phyloP scores from a whole-genome alignment of 768 basidiomycete species.

The Suillus variegatus region DNA sequence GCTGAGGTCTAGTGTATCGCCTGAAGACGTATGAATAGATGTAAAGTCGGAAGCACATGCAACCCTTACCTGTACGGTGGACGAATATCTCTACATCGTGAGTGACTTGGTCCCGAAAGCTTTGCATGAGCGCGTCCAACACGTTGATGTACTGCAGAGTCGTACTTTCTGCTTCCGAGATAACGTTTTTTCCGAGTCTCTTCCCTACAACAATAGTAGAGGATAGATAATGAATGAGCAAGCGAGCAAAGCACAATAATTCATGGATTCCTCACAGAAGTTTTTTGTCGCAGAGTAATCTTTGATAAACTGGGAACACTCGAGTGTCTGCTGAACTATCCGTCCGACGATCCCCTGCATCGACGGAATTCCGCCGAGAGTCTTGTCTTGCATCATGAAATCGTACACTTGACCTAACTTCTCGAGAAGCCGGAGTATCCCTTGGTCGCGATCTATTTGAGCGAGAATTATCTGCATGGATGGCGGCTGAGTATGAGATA shows the following conservation, averaged over 20 bases:
- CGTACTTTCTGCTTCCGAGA: background rate
- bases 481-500: no score
- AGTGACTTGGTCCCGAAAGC: background rate
- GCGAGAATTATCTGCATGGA: background rate
- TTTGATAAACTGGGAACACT: slow-evolving; percentile 10
- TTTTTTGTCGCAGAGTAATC: slow-evolving; percentile 8
- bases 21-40: background rate
- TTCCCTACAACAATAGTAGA: background rate
- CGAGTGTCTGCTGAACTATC: slow-evolving; percentile 1
- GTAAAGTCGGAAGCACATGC: background rate
- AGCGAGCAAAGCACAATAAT: background rate
- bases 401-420: slow-evolving; percentile 5
- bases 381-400: slow-evolving; percentile 1
- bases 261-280: slow-evolving; percentile 6
- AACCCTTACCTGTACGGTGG: background rate
- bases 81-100: background rate
- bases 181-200: background rate
- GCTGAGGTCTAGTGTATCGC: background rate
- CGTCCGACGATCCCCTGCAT: background rate
- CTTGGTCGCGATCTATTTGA: background rate
- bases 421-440: background rate
- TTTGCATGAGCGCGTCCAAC: slow-evolving; percentile 4
- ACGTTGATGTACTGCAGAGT: slow-evolving; percentile 24
- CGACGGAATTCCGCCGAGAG: background rate
- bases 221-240: background rate